phyloP scores from a whole-genome alignment of 306 rosid genomes.

The Ormosia semicastrata region DNA sequence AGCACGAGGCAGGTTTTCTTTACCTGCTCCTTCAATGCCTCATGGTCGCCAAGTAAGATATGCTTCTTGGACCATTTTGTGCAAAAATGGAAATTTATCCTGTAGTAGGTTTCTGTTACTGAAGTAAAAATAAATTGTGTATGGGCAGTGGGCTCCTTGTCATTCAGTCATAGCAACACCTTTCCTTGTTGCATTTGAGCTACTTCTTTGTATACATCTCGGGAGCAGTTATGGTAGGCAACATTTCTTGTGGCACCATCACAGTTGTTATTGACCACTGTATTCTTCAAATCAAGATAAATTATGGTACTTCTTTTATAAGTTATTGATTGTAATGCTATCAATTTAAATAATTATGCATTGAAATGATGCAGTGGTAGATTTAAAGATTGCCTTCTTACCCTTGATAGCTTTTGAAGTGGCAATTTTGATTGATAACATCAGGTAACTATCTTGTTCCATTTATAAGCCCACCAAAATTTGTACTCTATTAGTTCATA shows the following conservation, averaged over 20 bases:
- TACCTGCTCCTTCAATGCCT: slow-evolving; percentile 91
- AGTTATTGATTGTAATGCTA: neutral
- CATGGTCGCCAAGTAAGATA: slow-evolving; percentile 76
- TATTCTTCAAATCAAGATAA: slow-evolving; percentile 13
- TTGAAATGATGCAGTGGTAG: slow-evolving; percentile 61
- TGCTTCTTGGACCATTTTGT: slow-evolving; percentile 10
- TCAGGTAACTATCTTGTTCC: slow-evolving; percentile 55
- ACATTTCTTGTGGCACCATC: slow-evolving; percentile 10
- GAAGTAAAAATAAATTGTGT: slow-evolving; percentile 21
- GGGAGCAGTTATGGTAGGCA: slow-evolving; percentile 62
- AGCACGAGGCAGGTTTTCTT: slow-evolving; percentile 86
- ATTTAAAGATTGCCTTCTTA: slow-evolving; percentile 78
- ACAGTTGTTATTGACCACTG: neutral
- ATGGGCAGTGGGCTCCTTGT: slow-evolving; percentile 95
- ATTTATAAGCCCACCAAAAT: neutral
- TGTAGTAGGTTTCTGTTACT: slow-evolving; percentile 11
- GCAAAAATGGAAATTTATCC: slow-evolving; percentile 4
- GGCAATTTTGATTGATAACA: slow-evolving; percentile 78
- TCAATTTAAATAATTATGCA: slow-evolving; percentile 4
- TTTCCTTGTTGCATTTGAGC: slow-evolving; percentile 87
- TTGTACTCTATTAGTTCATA: neutral
- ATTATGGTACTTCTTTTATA: neutral
- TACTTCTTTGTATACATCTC: slow-evolving; percentile 82
- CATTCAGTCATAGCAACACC: slow-evolving; percentile 82
- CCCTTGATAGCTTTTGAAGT: slow-evolving; percentile 75